These are phyloP conservation scores for Lichtheimia ornata DNA, from an alignment of 371 early-diverging fungal genomes.

Conservation along the genomic window DNA sequence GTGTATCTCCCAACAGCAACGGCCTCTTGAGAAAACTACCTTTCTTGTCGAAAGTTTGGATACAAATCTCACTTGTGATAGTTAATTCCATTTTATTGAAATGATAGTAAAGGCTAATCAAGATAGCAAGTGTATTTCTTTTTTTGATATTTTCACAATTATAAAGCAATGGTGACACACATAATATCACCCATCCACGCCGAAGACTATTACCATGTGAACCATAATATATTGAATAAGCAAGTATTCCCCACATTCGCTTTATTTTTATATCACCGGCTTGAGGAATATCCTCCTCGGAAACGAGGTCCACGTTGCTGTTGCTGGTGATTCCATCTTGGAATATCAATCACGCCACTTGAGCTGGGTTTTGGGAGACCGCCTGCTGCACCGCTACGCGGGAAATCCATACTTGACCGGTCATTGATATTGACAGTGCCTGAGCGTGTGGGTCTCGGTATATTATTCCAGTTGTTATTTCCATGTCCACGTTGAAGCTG, in stretches of 20 bases:
- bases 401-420: conserved; percentile 7
- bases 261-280: not conserved
- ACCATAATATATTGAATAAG: conserved; percentile 7
- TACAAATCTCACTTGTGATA: too few relatives aligned
- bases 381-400: not conserved
- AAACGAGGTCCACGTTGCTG: conserved; percentile 1
- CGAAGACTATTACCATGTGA: conserved; percentile 6
- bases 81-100: too few relatives aligned
- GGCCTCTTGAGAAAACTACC: too few relatives aligned
- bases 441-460: conserved; percentile 8
- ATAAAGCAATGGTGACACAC: too few relatives aligned
- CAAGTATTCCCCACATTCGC: conserved; percentile 4
- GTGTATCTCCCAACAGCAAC: not conserved
- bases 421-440: conserved; percentile 9
- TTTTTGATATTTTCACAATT: too few relatives aligned
- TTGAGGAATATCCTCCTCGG: conserved; percentile 4
- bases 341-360: conserved; percentile 12
- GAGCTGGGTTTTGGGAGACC: conserved; percentile 11
- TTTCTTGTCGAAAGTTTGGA: too few relatives aligned
- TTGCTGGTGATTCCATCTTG: not conserved
- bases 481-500: conserved; percentile 9
- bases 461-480: conserved; percentile 9
- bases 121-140: too few relatives aligned
- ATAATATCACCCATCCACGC: too few relatives aligned
- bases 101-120: too few relatives aligned